Percentiles rank a stretch among this genome's conserved stretches.
Conservation (phyloP, 1,284 basidiomycete genomes). For the Ustilago shanxiensis region DNA sequence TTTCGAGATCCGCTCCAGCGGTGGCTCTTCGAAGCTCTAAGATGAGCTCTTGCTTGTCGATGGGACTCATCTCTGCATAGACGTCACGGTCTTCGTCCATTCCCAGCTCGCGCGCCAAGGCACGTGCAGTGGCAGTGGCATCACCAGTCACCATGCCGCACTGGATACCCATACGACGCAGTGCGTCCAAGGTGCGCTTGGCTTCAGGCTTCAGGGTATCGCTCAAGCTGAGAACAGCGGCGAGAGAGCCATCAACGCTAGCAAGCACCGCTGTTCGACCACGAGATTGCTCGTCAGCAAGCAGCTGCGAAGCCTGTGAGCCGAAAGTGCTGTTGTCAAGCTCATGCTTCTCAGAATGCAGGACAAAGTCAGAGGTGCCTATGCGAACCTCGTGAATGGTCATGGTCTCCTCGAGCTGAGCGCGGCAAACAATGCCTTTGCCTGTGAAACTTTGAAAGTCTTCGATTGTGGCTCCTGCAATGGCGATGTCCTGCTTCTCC, state of each 20-base stretch:
- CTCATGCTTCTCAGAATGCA: constrained; percentile 15
- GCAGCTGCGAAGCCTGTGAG: constrained; percentile 23
- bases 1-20: constrained; percentile 28
- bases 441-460: constrained; percentile 89
- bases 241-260: constrained; percentile 57
- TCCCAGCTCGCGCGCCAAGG: constrained; percentile 59
- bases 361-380: constrained; percentile 56
- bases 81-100: constrained; percentile 59
- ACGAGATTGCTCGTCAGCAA: constrained; percentile 45
- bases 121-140: constrained; percentile 56
- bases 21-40: constrained; percentile 71
- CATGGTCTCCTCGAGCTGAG: constrained; percentile 50
- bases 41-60: constrained; percentile 63
- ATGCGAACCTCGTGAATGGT: constrained; percentile 54
- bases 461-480: constrained; percentile 72
- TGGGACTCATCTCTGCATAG: constrained; percentile 65
- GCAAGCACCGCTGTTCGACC: constrained; percentile 65
- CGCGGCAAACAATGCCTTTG: constrained; percentile 78
- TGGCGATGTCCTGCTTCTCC: constrained; percentile 11
- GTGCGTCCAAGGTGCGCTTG: constrained; percentile 46
- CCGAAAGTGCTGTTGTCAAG: constrained; percentile 23
- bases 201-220: constrained; percentile 67
- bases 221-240: constrained; percentile 57
- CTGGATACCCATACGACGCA: constrained; percentile 62
- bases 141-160: constrained; percentile 68